Base-by-base conservation (phyloP, 768 basidiomycete genomes). In the Lactarius hengduanensis region DNA sequence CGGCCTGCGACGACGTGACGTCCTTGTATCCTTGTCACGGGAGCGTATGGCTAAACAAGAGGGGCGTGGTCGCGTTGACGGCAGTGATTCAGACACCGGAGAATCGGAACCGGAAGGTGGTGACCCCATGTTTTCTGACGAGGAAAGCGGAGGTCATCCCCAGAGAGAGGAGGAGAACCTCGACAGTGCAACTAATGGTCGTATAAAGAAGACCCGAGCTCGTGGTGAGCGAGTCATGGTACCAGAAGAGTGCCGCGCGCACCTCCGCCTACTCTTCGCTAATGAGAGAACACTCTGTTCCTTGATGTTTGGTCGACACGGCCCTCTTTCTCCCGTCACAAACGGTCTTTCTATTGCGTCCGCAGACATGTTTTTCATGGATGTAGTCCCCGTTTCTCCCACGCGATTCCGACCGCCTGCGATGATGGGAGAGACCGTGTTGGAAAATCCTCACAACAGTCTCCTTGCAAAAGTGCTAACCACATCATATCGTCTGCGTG, bases 351-450 rank as follows among this genome's bases (percentile, higher is more conserved):
- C 86, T 8, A 77, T 84, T 36, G 90, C 90, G 10, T 89, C 87
- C 36, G 90, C 95, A 54, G 97, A 98, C 75, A 94, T 98, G 85
- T 98, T 98, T 78, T 99, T 99, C 82, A 81, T 98, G 80, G 92
- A 96, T 40, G 94, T 92, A 61, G 76, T 99, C 26, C 87, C 94
- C 36, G 91, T 98, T 22, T 84, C 95, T 18, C 97, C 97, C 18
- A 96, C 94, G 8, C 91, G 96, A 41, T 99, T 98, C 82, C 88
- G 97, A 56, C 97, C 97, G 4, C 91, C 97, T 3, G 84, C 93
- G 2, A 90, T 88, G 73, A 85, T 98, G 88, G 92, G 88, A 61
- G 97, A 96, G 62, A 89, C 87, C 54, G 81, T 97, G 0, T 98
- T 98, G 76, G 97, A 99, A 74, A 95, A 98, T 77, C 87, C 94